These are phyloP conservation scores for Thelephora terrestris DNA, from an alignment of 1,284 basidiomycete genomes.

Conservation along the genomic window DNA sequence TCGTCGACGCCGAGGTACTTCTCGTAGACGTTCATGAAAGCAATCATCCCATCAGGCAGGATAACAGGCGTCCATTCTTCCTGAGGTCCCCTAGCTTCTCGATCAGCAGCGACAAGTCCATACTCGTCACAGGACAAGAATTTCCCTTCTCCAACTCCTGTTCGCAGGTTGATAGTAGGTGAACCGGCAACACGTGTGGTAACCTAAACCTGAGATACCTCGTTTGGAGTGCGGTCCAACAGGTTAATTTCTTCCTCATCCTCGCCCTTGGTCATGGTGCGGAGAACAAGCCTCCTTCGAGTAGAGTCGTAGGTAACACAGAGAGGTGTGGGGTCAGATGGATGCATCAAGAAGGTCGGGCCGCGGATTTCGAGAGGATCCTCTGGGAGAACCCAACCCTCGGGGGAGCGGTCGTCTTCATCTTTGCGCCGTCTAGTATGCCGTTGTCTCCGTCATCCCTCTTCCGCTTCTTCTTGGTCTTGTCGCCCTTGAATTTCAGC, in stretches of 20 bases:
- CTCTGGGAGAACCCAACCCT: constrained; percentile 74
- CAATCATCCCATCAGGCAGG: constrained; percentile 69
- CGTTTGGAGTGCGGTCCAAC: constrained; percentile 59
- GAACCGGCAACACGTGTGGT: constrained; percentile 73
- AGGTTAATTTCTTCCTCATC: constrained; percentile 30
- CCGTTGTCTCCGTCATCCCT: constrained; percentile 42
- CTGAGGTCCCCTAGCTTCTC: constrained; percentile 77
- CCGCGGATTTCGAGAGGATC: constrained; percentile 66
- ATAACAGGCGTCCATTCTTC: constrained; percentile 81
- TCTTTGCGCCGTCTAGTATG: constrained; percentile 37
- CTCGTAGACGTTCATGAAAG: constrained; percentile 78
- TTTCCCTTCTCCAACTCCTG: constrained; percentile 76
- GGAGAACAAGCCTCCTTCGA: constrained; percentile 56
- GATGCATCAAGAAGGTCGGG: constrained; percentile 73
- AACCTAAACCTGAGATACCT: constrained; percentile 85
- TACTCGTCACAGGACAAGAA: constrained; percentile 80
- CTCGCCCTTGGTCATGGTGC: constrained; percentile 53
- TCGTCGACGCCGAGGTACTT: constrained; percentile 78
- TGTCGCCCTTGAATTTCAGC: constrained; percentile 83
- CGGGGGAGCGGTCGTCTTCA: constrained; percentile 49
- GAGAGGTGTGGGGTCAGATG: constrained; percentile 63
- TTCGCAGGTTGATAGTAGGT: constrained; percentile 71
- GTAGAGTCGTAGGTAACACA: constrained; percentile 73
- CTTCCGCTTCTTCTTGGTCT: constrained; percentile 72
- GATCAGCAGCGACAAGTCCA: constrained; percentile 70